Percentiles rank a stretch among this genome's conserved stretches.
phyloP scores from a whole-genome alignment of 116 monocot genomes.

The Posidonia oceanica region DNA sequence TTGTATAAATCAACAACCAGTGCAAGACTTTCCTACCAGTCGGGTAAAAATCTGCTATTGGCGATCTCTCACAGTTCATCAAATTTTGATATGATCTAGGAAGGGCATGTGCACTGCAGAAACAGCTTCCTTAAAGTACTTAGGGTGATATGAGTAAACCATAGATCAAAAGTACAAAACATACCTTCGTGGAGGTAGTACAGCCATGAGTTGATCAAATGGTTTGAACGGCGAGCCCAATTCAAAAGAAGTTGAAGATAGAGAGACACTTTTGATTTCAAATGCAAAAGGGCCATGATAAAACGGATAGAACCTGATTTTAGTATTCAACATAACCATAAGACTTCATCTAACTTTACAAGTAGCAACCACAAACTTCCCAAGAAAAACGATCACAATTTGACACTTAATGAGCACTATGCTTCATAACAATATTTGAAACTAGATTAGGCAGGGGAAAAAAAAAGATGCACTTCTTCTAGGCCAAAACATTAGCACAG shows the following conservation, averaged over 20 bases:
- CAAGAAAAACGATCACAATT: too few species aligned
- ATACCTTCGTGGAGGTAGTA: constrained; percentile 39
- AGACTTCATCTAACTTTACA: too few species aligned
- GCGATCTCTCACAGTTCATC: constrained; percentile 20
- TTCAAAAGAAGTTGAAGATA: constrained; percentile 6
- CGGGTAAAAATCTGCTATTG: constrained; percentile 24
- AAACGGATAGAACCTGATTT: constrained; percentile 36
- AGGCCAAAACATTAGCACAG: too few species aligned
- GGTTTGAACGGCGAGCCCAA: constrained; percentile 23
- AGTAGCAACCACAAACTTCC: too few species aligned
- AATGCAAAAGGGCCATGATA: constrained; percentile 42
- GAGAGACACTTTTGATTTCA: constrained; percentile 18
- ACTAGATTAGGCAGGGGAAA: too few species aligned
- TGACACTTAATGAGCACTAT: too few species aligned
- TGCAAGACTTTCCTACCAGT: constrained; percentile 13
- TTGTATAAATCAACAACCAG: background rate
- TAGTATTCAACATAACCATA: too few species aligned
- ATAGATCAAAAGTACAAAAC: background rate
- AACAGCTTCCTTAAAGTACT: background rate
- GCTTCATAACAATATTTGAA: too few species aligned
- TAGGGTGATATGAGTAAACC: background rate
- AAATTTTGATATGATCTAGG: constrained; percentile 17
- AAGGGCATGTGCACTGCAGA: constrained; percentile 19
- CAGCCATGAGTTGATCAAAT: constrained; percentile 46
- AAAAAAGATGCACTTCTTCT: too few species aligned